Conservation (phyloP, 768 basidiomycete genomes). For the Suillus subalutaceus region DNA sequence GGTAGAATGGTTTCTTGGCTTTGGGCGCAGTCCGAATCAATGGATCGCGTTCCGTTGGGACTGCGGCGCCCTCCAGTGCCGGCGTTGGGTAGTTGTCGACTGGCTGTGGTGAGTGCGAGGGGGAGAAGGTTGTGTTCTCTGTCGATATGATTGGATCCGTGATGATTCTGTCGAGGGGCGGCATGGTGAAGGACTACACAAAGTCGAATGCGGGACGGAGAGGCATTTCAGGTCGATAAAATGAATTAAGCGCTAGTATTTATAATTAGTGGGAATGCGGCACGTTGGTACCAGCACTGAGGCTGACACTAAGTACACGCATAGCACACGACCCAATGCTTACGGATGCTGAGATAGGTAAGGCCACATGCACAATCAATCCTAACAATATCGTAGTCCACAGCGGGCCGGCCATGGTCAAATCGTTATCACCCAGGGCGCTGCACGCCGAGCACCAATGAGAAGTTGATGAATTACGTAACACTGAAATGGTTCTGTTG, state of each 20-base stretch:
- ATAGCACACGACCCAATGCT: not conserved
- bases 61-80: constrained; percentile 5
- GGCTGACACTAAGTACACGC: not conserved
- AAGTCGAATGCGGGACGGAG: constrained; percentile 15
- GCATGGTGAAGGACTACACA: constrained; percentile 17
- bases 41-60: constrained; percentile 36
- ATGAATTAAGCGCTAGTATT: constrained; percentile 4
- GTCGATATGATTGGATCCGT: constrained; percentile 39
- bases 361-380: not conserved
- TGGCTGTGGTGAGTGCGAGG: constrained; percentile 22
- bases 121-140: constrained; percentile 33
- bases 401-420: not conserved
- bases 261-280: constrained; percentile 3
- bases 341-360: not conserved
- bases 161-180: constrained; percentile 33
- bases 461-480: not conserved
- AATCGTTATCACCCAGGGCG: not conserved
- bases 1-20: constrained; percentile 50
- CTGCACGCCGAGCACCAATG: not conserved
- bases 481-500: too few relatives aligned
- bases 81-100: constrained; percentile 20
- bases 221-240: not conserved
- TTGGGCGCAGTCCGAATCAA: constrained; percentile 29
- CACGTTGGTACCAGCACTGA: not conserved
- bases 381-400: not conserved